Evolutionary conservation across 1,284 basidiomycete species (phyloP).

Genomic region (Sporisorium scitamineum): DNA sequence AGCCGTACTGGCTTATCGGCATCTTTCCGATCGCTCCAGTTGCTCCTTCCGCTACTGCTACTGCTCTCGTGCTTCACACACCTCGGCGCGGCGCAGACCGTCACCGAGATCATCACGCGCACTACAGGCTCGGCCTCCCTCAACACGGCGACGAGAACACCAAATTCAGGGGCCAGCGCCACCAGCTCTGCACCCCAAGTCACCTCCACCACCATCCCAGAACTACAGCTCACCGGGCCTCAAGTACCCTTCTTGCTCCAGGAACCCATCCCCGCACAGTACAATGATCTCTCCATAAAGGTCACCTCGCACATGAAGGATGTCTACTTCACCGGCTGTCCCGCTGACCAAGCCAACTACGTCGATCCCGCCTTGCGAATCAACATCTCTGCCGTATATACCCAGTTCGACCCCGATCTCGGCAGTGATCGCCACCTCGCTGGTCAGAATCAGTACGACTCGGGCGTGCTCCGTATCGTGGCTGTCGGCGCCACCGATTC

Average conservation of each 20-base stretch:
- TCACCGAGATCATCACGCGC: constrained; percentile 31
- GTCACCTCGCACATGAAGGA: constrained; percentile 45
- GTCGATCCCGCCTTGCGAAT: constrained; percentile 49
- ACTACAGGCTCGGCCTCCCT: constrained; percentile 48
- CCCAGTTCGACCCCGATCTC: constrained; percentile 54
- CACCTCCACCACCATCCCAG: constrained; percentile 48
- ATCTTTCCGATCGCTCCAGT: constrained; percentile 1
- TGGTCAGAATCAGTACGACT: constrained; percentile 17
- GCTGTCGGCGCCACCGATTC: constrained; percentile 53
- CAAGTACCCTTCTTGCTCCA: constrained; percentile 50
- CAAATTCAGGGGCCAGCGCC: constrained; percentile 9
- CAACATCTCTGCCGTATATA: constrained; percentile 65
- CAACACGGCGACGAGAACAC: constrained; percentile 31
- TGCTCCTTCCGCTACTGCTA: not conserved
- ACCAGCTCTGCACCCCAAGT: constrained; percentile 19
- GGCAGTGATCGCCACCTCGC: constrained; percentile 22
- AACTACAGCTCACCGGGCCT: constrained; percentile 40
- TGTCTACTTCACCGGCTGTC: constrained; percentile 56
- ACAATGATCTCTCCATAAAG: constrained; percentile 20
- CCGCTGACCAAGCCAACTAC: constrained; percentile 36
- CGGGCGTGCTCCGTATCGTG: constrained; percentile 54
- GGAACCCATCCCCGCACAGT: constrained; percentile 34
- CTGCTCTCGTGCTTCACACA: constrained; percentile 3
- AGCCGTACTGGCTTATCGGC: constrained; percentile 17
- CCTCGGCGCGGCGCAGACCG: constrained; percentile 24